A percentile compares a stretch with the other conserved stretches of the same genome.
phyloP scores from a whole-genome alignment of 305 asterid species.

The Rubia peregrina region DNA sequence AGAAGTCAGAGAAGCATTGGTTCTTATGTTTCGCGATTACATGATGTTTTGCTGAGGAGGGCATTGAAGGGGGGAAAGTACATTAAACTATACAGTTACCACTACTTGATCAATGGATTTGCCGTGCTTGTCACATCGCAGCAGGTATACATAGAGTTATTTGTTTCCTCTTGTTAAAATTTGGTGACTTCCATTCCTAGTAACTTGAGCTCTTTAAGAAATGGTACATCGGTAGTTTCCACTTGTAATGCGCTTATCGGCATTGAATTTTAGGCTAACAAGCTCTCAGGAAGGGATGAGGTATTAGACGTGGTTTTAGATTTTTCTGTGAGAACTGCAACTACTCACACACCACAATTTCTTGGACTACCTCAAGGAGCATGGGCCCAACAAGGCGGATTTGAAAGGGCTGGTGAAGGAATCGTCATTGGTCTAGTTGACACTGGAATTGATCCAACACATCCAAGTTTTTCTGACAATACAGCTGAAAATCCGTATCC shows the following conservation, averaged over 20 bases:
- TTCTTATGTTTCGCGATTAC: conserved; percentile 50
- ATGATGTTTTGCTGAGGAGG: conserved; percentile 59
- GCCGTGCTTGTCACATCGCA: conserved; percentile 78
- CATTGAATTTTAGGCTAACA: conserved; percentile 53
- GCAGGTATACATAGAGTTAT: conserved; percentile 60
- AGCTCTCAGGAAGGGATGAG: conserved; percentile 64
- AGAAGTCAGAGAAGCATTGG: conserved; percentile 28
- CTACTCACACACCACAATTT: conserved; percentile 93
- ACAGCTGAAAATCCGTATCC: conserved; percentile 65
- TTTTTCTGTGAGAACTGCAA: conserved; percentile 77
- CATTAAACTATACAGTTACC: conserved; percentile 88
- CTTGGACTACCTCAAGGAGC: conserved; percentile 96
- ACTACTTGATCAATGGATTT: conserved; percentile 82
- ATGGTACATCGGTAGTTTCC: not conserved
- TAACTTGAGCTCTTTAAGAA: not conserved
- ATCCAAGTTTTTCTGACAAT: conserved; percentile 80
- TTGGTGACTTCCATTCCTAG: not conserved
- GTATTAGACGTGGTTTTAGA: conserved; percentile 75
- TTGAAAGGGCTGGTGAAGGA: conserved; percentile 93
- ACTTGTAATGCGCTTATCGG: conserved; percentile 4
- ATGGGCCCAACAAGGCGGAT: conserved; percentile 91
- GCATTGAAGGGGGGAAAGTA: conserved; percentile 65
- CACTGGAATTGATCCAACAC: conserved; percentile 92
- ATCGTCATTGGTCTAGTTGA: conserved; percentile 87
- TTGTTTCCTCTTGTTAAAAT: no score